Percentiles rank a stretch among this genome's conserved stretches.
Evolutionary conservation across 225 moss, liverwort and hornwort genomes (phyloP).

Genomic region (Bryoerythrophyllum caledonicum): DNA sequence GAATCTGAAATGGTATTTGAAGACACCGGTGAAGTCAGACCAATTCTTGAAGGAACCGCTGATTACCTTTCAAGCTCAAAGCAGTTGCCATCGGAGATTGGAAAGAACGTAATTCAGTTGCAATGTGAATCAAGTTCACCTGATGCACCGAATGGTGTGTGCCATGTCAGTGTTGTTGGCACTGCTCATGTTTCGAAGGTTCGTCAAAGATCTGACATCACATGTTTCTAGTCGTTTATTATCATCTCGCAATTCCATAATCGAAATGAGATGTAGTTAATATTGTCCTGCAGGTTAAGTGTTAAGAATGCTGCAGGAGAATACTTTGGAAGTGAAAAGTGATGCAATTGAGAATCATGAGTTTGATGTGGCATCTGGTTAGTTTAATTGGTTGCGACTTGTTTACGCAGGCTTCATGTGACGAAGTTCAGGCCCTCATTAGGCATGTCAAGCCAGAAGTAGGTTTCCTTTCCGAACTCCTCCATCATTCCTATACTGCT

Average conservation of each 20-base stretch:
- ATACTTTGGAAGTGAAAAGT: neutral
- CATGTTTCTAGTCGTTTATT: neutral
- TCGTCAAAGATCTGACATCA: conserved; percentile 15
- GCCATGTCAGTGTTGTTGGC: conserved; percentile 60
- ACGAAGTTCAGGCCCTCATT: conserved; percentile 65
- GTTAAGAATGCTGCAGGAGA: conserved; percentile 11
- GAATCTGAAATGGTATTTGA: conserved; percentile 4
- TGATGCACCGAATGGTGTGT: conserved; percentile 49
- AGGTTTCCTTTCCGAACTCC: conserved; percentile 9
- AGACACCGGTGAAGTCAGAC: conserved; percentile 1
- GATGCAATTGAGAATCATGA: neutral
- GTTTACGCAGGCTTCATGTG: conserved; percentile 55
- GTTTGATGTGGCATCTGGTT: neutral
- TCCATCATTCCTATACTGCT: conserved; percentile 11
- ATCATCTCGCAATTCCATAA: neutral
- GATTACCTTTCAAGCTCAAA: conserved; percentile 24
- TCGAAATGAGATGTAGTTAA: neutral
- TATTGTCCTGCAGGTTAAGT: neutral
- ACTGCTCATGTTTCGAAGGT: conserved; percentile 88
- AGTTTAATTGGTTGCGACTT: neutral
- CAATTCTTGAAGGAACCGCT: conserved; percentile 26
- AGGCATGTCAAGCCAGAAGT: conserved; percentile 70
- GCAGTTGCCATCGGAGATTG: conserved; percentile 34
- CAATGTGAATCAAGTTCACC: conserved; percentile 50
- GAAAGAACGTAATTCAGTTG: conserved; percentile 52